phyloP scores from a whole-genome alignment of 306 rosid genomes.

The Parietaria judaica region DNA sequence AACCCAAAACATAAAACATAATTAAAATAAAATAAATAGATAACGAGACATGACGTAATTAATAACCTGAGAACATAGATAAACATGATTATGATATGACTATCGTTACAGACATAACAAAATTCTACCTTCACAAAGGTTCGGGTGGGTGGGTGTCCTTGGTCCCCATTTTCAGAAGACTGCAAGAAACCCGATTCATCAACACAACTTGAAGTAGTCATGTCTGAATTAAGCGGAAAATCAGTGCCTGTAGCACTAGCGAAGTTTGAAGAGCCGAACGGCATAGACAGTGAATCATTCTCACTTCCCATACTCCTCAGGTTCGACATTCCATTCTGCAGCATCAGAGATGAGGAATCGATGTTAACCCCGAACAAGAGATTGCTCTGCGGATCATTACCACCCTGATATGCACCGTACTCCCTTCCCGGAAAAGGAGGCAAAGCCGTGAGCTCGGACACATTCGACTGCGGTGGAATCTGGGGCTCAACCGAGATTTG shows the following conservation, averaged over 20 bases:
- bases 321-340: constrained; percentile 55
- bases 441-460: constrained; percentile 48
- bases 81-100: no score
- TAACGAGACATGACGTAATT: no score
- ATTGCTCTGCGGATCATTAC: constrained; percentile 65
- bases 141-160: constrained; percentile 45
- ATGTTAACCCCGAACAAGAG: constrained; percentile 81
- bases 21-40: no score
- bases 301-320: constrained; percentile 47
- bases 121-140: constrained; percentile 73
- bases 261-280: constrained; percentile 55
- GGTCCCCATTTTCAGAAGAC: constrained; percentile 53
- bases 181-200: constrained; percentile 66
- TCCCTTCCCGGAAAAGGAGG: constrained; percentile 94
- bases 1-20: no score
- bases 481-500: constrained; percentile 62
- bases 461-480: constrained; percentile 35
- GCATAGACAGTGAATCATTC: constrained; percentile 36
- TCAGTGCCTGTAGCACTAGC: constrained; percentile 42
- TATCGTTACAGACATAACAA: no score
- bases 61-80: no score
- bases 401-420: constrained; percentile 55
- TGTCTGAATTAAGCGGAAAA: constrained; percentile 48
- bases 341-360: constrained; percentile 67
- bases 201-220: constrained; percentile 49